These are phyloP conservation scores for Paradendryphiella salina DNA, from an alignment of 2,329 filamentous ascomycete species.

Conservation along the genomic window DNA sequence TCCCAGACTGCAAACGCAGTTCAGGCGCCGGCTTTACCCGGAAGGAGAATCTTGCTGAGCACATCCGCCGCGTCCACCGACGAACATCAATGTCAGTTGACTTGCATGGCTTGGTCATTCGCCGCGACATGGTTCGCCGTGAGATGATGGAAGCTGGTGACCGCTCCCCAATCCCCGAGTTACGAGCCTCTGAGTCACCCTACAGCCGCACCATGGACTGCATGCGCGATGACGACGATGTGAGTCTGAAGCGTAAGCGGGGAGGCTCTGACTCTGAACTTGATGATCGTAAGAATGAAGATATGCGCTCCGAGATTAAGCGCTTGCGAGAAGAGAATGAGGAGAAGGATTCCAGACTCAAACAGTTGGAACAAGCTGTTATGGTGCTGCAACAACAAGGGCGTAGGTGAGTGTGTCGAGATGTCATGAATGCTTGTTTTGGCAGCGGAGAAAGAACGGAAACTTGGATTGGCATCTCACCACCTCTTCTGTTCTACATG, in stretches of 20 bases:
- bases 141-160: conserved; percentile 15
- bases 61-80: conserved; percentile 82
- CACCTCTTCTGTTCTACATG: too few relatives aligned
- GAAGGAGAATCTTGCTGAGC: conserved; percentile 92
- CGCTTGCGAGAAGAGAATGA: conserved; percentile 48
- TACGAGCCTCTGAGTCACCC: conserved; percentile 31
- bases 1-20: conserved; percentile 84
- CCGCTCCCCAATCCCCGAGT: conserved; percentile 26
- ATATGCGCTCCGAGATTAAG: conserved; percentile 48
- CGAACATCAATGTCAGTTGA: conserved; percentile 44
- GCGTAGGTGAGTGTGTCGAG: conserved; percentile 18
- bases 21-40: conserved; percentile 87
- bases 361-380: conserved; percentile 43
- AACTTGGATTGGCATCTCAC: too few relatives aligned
- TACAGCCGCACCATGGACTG: conserved; percentile 30
- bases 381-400: conserved; percentile 43
- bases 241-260: conserved; percentile 41
- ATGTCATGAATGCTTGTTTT: not conserved
- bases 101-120: conserved; percentile 40
- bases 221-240: conserved; percentile 29
- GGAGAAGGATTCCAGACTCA: conserved; percentile 47
- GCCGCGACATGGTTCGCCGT: conserved; percentile 26
- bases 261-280: conserved; percentile 33
- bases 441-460: too few relatives aligned
- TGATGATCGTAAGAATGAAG: conserved; percentile 33